These are phyloP conservation scores for Fraxinus greggii DNA, from an alignment of 305 asterid species.

Conservation along the genomic window DNA sequence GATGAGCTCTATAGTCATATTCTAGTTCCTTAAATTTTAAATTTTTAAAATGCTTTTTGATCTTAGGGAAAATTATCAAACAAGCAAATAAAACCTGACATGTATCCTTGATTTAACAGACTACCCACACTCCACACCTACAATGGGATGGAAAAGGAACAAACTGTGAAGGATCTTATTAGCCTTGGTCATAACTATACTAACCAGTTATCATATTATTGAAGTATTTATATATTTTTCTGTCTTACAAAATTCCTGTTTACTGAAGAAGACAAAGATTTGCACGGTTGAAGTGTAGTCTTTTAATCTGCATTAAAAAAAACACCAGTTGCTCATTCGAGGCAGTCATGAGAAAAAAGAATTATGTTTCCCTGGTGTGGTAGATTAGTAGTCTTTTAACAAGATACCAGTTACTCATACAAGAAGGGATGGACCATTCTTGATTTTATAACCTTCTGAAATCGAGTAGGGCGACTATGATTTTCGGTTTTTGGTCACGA, in stretches of 20 bases:
- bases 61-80: not conserved
- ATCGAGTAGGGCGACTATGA: not conserved
- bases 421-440: not conserved
- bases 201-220: not conserved
- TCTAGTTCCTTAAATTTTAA: not conserved
- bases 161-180: not conserved
- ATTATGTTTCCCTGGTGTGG: not conserved
- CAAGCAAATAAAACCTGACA: not conserved
- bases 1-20: not conserved
- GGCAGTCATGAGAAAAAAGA: not conserved
- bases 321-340: not conserved
- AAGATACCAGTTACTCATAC: not conserved
- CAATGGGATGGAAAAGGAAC: not conserved
- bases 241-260: not conserved
- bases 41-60: not conserved
- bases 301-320: not conserved
- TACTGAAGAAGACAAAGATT: not conserved
- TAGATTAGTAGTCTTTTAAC: not conserved
- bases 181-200: not conserved
- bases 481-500: not conserved
- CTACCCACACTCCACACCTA: not conserved
- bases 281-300: not conserved
- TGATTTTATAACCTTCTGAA: not conserved
- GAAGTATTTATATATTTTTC: not conserved
- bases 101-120: not conserved